Evolutionary conservation across 1,284 basidiomycete species (phyloP), one percentile per base, ranked within the genome.

Genomic region (Takashimella koratensis): DNA sequence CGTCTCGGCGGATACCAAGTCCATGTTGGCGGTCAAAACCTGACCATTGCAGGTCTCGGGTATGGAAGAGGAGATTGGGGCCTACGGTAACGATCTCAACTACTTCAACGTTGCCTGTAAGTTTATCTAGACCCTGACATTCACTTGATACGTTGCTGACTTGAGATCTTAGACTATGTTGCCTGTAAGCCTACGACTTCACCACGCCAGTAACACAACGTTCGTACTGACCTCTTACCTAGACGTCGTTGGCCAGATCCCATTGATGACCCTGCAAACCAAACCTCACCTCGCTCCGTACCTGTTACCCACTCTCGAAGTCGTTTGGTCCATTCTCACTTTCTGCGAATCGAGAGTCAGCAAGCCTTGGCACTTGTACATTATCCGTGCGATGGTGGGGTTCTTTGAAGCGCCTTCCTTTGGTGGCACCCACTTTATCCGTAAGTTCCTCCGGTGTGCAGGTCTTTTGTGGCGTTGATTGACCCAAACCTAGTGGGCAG

Each of bases 161-260:
- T n/a, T n/a, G n/a, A n/a, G n/a, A n/a, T n/a, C n/a, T n/a, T n/a
- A n/a, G n/a, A n/a, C n/a, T n/a, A n/a, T n/a, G n/a, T n/a, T n/a
- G n/a, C n/a, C n/a, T n/a, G n/a, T n/a, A n/a, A n/a, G n/a, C n/a
- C n/a, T n/a, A n/a, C n/a, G n/a, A n/a, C n/a, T n/a, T n/a, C n/a
- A n/a, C n/a, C n/a, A 60, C n/a, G n/a, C n/a, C n/a, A n/a, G n/a
- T n/a, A n/a, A n/a, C n/a, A n/a, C n/a, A n/a, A n/a, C n/a, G n/a
- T n/a, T n/a, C n/a, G n/a, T n/a, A n/a, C n/a, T n/a, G n/a, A n/a
- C n/a, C n/a, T n/a, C n/a, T n/a, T n/a, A n/a, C n/a, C n/a, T n/a
- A n/a, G n/a, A 68, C 43, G 62, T 68, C 22, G 20, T 66, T 24
- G 66, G 64, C 12, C 66, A 68, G 45, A 60, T 68, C 39, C 66